phyloP scores from a whole-genome alignment of 1,139 yeast species.

The Suhomyces yuchorum region DNA sequence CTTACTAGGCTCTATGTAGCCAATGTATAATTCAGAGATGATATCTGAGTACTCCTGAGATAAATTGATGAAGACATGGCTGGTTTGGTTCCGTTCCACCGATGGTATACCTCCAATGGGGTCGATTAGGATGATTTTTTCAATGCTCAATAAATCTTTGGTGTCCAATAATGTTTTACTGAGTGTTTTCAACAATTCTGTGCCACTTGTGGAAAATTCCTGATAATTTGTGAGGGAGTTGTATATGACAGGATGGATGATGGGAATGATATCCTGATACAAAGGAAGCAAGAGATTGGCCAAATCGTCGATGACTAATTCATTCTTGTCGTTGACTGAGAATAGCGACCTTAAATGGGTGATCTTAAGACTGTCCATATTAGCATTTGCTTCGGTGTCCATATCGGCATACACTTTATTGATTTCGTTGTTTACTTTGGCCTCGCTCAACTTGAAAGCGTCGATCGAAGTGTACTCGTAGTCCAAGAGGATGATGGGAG shows the following conservation, averaged over 20 bases:
- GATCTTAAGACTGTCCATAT: slow-evolving; percentile 28
- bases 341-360: slow-evolving; percentile 36
- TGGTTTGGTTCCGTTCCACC: slow-evolving; percentile 72
- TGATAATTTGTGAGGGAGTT: slow-evolving; percentile 36
- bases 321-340: slow-evolving; percentile 12
- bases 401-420: slow-evolving; percentile 26
- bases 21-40: slow-evolving; percentile 59
- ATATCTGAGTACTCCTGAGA: slow-evolving; percentile 79
- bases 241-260: slow-evolving; percentile 60
- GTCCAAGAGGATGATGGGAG: slow-evolving; percentile 31
- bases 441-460: slow-evolving; percentile 36
- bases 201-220: slow-evolving; percentile 33
- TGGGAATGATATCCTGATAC: slow-evolving; percentile 55
- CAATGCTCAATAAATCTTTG: slow-evolving; percentile 55
- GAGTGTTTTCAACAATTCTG: slow-evolving; percentile 32
- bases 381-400: slow-evolving; percentile 17
- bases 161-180: slow-evolving; percentile 29
- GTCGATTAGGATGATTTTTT: slow-evolving; percentile 79
- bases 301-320: slow-evolving; percentile 26
- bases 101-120: slow-evolving; percentile 90
- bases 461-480: slow-evolving; percentile 33
- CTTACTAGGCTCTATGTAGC: slow-evolving; percentile 45
- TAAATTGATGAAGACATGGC: slow-evolving; percentile 86
- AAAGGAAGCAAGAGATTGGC: slow-evolving; percentile 44
- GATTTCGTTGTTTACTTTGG: slow-evolving; percentile 37